A percentile compares a stretch with the other conserved stretches of the same genome.
Conservation (phyloP, 768 basidiomycete genomes). For the Lepiota brunneoincarnata region DNA sequence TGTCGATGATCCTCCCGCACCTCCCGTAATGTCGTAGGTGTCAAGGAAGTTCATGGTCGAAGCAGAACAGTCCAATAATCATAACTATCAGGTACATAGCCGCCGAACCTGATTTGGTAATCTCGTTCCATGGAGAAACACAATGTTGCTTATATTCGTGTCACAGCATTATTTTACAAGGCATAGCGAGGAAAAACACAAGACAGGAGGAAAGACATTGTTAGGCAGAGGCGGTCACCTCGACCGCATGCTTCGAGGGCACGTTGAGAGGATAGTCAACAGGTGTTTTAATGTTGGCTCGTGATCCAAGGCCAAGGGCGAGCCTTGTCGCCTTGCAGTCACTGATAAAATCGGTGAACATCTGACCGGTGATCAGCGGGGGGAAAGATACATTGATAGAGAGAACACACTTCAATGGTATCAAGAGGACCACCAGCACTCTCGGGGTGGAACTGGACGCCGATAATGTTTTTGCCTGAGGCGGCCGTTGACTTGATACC, state of each 20-base stretch:
- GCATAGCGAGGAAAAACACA: constrained; percentile 1
- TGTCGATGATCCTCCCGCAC: constrained; percentile 38
- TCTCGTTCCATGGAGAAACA: not conserved
- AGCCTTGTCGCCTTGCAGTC: constrained; percentile 70
- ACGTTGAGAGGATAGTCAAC: constrained; percentile 21
- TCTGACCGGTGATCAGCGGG: constrained; percentile 39
- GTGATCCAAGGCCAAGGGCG: constrained; percentile 21
- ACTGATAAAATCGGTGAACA: constrained; percentile 90
- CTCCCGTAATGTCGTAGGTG: constrained; percentile 55
- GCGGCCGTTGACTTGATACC: constrained; percentile 93
- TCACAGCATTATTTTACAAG: not conserved
- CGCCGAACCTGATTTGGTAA: constrained; percentile 5
- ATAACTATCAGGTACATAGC: not conserved
- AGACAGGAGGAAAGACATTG: not conserved
- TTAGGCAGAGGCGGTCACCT: constrained; percentile 16
- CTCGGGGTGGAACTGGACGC: constrained; percentile 99
- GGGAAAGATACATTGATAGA: not conserved
- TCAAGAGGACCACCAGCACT: constrained; percentile 98
- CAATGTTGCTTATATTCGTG: not conserved
- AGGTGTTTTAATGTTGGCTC: constrained; percentile 12
- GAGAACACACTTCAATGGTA: constrained; percentile 80
- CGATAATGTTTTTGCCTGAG: constrained; percentile 92
- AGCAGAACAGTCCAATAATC: constrained; percentile 8
- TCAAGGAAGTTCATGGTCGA: constrained; percentile 72
- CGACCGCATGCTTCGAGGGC: constrained; percentile 19